Evolutionary conservation across 108 stramenopile species (phyloP), one percentile per base, ranked within the genome.

Genomic region (Cyclotella atomus): DNA sequence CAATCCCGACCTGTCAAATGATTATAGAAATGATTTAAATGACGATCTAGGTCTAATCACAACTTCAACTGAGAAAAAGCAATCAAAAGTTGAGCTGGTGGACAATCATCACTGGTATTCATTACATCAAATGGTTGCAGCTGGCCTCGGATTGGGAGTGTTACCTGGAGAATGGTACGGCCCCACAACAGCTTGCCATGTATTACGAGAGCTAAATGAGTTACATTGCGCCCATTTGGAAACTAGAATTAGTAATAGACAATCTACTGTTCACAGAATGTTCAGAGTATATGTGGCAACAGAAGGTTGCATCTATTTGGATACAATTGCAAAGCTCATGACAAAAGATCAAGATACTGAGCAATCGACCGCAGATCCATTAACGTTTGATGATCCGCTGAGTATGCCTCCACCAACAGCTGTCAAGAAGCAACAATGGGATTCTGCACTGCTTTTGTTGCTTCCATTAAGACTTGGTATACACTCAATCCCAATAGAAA

Each of bases 81-180:
- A 63, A 12, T 59, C 54, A 8, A 32, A 66, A 9, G 64, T 59
- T 35, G 71, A 64, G 3, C 29, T 71, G 14, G 12, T 50, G 0
- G 28, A 78, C 52, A 12, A 64, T 64, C 62, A 64, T 25, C 68
- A 81, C 47, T 77, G 80, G 80, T 95, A 91, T 77, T 91, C 90
- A 1, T 64, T 93, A 25, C 93, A 94, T 63, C 91, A 94, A 61
- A 94, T 96, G 90, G 87, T 89, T 4, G 92, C 92, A 12, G 87
- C 89, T 8, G 95, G 93, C 34, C 49, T 91, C 19, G 79, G 86
- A 32, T 71, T 84, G 53, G 89, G 94, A 56, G 82, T 84, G 10
- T 61, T 96, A 9, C 93, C 93, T 12, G 95, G 95, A 43, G 95
- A 96, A 68, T 96, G 95, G 95, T 94, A 90, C 49, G 95, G 95